These are phyloP conservation scores for Striga asiatica DNA, from an alignment of 257 asterid genomes.

Conservation along the genomic window DNA sequence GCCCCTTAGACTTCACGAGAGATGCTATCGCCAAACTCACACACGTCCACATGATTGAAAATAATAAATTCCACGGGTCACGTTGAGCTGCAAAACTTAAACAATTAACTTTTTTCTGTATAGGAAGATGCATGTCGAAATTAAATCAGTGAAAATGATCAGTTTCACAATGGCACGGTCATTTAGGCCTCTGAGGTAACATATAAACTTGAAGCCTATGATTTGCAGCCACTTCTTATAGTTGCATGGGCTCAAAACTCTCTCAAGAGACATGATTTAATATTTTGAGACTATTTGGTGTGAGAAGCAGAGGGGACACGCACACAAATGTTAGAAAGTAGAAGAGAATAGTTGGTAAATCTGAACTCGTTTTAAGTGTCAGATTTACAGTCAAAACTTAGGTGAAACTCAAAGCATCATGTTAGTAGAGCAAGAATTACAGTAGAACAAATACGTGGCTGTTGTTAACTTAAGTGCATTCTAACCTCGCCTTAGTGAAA, in stretches of 20 bases:
- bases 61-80: slow-evolving; percentile 42
- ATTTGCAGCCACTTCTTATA: background rate
- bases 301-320: background rate
- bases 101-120: background rate
- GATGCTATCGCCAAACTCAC: slow-evolving; percentile 70
- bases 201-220: background rate
- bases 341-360: background rate
- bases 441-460: background rate
- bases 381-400: no score
- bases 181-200: background rate
- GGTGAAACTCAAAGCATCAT: no score
- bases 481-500: slow-evolving; percentile 71
- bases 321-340: background rate
- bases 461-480: slow-evolving; percentile 1
- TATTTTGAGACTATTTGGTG: background rate
- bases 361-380: background rate
- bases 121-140: background rate
- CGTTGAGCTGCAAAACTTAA: slow-evolving; percentile 36
- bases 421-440: background rate
- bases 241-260: background rate
- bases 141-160: background rate
- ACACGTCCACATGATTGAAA: slow-evolving; percentile 72
- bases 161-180: background rate
- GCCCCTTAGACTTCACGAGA: slow-evolving; percentile 75
- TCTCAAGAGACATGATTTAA: background rate